Percentiles rank a stretch among this genome's conserved stretches.
These are phyloP conservation scores for Jaltomata sinuosa DNA, from an alignment of 257 asterid genomes.

Conservation along the genomic window DNA sequence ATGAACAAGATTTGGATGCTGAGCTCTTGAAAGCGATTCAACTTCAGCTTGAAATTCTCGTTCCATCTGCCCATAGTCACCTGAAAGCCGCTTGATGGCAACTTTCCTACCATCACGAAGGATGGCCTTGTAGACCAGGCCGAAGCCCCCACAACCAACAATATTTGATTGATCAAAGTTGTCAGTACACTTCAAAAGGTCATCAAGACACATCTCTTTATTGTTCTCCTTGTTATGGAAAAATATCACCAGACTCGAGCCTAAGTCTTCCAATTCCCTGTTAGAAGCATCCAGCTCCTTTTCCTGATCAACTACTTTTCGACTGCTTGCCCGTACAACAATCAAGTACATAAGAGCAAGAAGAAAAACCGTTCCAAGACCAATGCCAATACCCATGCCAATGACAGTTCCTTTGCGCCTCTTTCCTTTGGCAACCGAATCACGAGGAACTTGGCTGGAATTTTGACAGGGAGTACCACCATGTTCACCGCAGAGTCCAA, in stretches of 20 bases:
- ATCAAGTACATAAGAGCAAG: constrained; percentile 29
- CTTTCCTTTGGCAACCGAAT: constrained; percentile 13
- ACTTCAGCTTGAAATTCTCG: constrained; percentile 77
- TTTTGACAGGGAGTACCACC: constrained; percentile 23
- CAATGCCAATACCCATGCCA: constrained; percentile 50
- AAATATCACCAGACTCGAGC: constrained; percentile 46
- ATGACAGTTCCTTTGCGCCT: constrained; percentile 19
- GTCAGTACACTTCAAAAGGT: constrained; percentile 51
- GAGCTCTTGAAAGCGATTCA: constrained; percentile 67
- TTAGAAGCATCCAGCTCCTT: constrained; percentile 13
- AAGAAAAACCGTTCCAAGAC: constrained; percentile 37
- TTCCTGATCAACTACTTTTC: constrained; percentile 33
- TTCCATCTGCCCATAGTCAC: constrained; percentile 63
- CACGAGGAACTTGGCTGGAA: constrained; percentile 4
- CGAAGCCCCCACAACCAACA: constrained; percentile 87
- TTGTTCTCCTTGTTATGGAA: constrained; percentile 40
- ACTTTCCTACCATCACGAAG: constrained; percentile 57
- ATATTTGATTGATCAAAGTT: constrained; percentile 66
- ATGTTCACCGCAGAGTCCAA: constrained; percentile 51
- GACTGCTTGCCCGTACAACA: constrained; percentile 18
- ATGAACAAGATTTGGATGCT: constrained; percentile 65
- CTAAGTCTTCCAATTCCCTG: constrained; percentile 33
- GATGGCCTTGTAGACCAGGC: constrained; percentile 65
- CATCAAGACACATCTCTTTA: constrained; percentile 41
- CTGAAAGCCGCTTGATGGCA: constrained; percentile 73